phyloP scores from a whole-genome alignment of 1,284 basidiomycete species.

The Puccinia coronata region DNA sequence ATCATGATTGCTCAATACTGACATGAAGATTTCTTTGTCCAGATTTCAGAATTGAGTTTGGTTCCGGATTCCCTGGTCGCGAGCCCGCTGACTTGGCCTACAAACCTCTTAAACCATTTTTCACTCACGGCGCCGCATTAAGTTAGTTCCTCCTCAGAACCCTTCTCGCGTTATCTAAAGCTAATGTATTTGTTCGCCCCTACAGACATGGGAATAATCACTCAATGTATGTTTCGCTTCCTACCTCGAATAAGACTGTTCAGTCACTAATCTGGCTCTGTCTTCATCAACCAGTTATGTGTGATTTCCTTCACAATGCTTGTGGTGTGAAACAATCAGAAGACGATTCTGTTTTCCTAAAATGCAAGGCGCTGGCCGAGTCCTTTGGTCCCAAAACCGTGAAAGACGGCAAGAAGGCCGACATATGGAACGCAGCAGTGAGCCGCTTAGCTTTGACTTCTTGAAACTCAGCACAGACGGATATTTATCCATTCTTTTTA shows the following conservation, averaged over 20 bases:
- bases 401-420: not conserved
- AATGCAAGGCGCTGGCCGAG: not conserved
- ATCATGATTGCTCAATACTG: not conserved
- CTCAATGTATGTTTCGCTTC: no score
- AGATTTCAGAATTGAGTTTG: constrained; percentile 40
- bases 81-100: constrained; percentile 6
- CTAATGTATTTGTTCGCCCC: no score
- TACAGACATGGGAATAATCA: constrained; percentile 25
- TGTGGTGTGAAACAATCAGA: constrained; percentile 4
- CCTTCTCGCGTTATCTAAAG: no score
- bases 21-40: not conserved
- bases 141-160: no score
- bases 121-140: constrained; percentile 8
- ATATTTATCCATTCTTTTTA: not conserved
- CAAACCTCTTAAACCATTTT: constrained; percentile 5
- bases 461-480: not conserved
- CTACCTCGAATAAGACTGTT: no score
- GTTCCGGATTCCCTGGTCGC: constrained; percentile 20
- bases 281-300: no score
- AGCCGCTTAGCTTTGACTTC: not conserved
- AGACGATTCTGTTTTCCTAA: not conserved
- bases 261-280: no score
- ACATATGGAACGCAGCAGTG: not conserved
- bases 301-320: constrained; percentile 24
- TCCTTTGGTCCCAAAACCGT: not conserved